Evolutionary conservation across 768 basidiomycete genomes (phyloP).

Genomic region (Infundibulicybe gibba): DNA sequence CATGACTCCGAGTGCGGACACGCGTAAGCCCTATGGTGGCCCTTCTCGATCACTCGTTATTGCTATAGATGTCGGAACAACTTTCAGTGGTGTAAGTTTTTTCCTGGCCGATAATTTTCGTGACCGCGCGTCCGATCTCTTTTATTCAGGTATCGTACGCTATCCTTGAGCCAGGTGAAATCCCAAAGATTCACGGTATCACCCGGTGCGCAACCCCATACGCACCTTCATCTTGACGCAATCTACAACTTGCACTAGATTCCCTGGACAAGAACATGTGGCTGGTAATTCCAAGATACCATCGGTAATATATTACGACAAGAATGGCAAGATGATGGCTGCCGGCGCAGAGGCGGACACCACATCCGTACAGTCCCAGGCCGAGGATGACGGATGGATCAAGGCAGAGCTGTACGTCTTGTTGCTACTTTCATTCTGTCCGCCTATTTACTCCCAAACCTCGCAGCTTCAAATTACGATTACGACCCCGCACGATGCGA

Average conservation of each 20-base stretch:
- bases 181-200: slow-evolving; percentile 79
- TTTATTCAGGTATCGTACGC: slow-evolving; percentile 64
- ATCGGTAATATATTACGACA: slow-evolving; percentile 72
- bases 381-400: slow-evolving; percentile 77
- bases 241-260: slow-evolving; percentile 38
- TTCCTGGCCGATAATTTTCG: background rate
- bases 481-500: slow-evolving; percentile 75
- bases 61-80: slow-evolving; percentile 81
- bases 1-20: slow-evolving; percentile 57
- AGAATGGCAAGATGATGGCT: slow-evolving; percentile 58
- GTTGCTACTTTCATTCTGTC: slow-evolving; percentile 3
- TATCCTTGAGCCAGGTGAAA: slow-evolving; percentile 76
- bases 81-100: slow-evolving; percentile 65
- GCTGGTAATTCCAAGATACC: slow-evolving; percentile 85
- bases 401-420: slow-evolving; percentile 67
- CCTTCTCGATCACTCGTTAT: slow-evolving; percentile 62
- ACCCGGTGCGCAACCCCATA: slow-evolving; percentile 49
- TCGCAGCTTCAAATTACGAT: slow-evolving; percentile 72
- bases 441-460: background rate
- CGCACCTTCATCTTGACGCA: slow-evolving; percentile 1
- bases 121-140: background rate
- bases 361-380: slow-evolving; percentile 50
- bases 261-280: slow-evolving; percentile 84
- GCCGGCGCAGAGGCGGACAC: slow-evolving; percentile 79
- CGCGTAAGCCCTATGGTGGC: slow-evolving; percentile 73